Conservation (phyloP, 805 yeast genomes). For the Cyberlindnera veronae region DNA sequence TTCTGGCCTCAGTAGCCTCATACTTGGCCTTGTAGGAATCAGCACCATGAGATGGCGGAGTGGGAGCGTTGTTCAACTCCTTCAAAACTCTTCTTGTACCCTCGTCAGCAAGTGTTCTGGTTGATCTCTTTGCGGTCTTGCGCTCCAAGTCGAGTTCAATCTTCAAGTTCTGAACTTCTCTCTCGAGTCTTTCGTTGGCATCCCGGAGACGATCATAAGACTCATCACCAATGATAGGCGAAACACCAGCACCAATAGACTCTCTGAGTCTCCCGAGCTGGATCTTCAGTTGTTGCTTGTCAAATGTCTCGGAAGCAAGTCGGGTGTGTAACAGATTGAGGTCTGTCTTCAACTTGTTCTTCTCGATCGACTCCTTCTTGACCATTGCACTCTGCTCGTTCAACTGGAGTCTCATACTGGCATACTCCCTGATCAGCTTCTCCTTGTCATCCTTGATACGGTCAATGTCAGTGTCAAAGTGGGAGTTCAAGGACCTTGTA, state of each 20-base stretch:
- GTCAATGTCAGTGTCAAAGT: constrained; percentile 22
- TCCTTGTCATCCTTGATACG: constrained; percentile 27
- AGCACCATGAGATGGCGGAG: constrained; percentile 10
- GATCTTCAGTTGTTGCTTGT: constrained; percentile 46
- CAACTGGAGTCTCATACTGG: constrained; percentile 45
- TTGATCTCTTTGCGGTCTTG: constrained; percentile 46
- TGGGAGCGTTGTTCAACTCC: constrained; percentile 15
- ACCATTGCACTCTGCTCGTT: constrained; percentile 49
- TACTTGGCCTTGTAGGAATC: constrained; percentile 39
- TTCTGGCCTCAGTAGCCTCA: constrained; percentile 43
- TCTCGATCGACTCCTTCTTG: constrained; percentile 42
- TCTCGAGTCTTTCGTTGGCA: constrained; percentile 30
- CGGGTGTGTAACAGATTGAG: constrained; percentile 57
- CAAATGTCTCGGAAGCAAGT: constrained; percentile 61
- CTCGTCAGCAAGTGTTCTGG: constrained; percentile 41
- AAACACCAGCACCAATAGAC: constrained; percentile 16
- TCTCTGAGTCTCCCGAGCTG: constrained; percentile 35
- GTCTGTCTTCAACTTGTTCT: constrained; percentile 50
- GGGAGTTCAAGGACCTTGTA: constrained; percentile 21
- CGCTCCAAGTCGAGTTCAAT: constrained; percentile 49
- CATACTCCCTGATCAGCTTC: constrained; percentile 36
- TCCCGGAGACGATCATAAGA: constrained; percentile 18
- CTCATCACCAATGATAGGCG: constrained; percentile 25
- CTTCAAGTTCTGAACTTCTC: constrained; percentile 46
- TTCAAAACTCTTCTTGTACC: constrained; percentile 36